Conservation (phyloP, 176 grass and related monocot species). For the Rhipidocladum racemiflorum region DNA sequence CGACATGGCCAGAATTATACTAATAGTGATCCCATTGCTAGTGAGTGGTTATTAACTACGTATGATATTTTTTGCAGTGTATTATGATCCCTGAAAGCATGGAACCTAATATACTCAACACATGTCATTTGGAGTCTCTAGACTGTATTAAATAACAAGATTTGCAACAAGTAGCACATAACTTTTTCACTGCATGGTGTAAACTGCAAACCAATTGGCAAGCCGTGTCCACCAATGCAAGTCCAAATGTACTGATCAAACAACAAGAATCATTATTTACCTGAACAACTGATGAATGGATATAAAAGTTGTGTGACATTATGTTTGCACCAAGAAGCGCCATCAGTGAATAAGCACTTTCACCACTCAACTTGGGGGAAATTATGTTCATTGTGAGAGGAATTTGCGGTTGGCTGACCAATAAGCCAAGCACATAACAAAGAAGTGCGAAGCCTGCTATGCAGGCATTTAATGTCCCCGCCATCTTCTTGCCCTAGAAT, state of each 20-base stretch:
- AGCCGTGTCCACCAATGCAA: not conserved
- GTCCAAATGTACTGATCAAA: not conserved
- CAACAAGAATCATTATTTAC: constrained; percentile 35
- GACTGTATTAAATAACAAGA: not conserved
- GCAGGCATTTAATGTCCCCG: constrained; percentile 47
- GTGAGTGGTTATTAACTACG: not conserved
- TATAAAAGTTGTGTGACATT: constrained; percentile 97
- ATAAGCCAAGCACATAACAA: constrained; percentile 81
- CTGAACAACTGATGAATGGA: constrained; percentile 91
- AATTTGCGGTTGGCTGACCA: constrained; percentile 87
- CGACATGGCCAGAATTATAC: not conserved
- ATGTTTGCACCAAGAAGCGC: constrained; percentile 96
- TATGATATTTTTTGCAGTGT: not conserved
- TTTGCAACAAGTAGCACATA: not conserved
- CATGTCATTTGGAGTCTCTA: not conserved
- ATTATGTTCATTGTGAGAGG: constrained; percentile 69
- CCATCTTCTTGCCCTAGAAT: constrained; percentile 61
- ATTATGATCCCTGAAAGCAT: not conserved
- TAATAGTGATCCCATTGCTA: not conserved
- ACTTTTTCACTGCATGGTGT: not conserved
- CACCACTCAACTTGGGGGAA: constrained; percentile 85
- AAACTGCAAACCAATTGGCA: not conserved
- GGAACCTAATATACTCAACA: not conserved
- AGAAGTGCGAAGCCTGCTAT: constrained; percentile 81
- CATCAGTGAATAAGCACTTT: constrained; percentile 95